Evolutionary conservation across 495 filamentous ascomycete species (phyloP), one percentile per base, ranked within the genome.

Genomic region (Chaetomium tenue): DNA sequence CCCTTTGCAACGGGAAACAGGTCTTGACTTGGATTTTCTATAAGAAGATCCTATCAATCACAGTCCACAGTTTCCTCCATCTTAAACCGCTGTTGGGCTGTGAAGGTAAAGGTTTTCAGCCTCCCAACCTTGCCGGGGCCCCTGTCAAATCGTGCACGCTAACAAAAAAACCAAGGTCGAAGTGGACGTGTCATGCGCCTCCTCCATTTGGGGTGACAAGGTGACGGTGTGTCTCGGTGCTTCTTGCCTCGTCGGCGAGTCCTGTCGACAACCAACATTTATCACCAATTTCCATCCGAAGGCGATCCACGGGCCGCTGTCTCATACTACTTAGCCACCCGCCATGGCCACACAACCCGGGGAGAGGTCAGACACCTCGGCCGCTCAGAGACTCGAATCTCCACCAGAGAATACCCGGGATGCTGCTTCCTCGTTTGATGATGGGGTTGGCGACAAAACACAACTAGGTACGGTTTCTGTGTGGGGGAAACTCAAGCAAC

Each of bases 401-500:
- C 46, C 28, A 13, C 1, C 58, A 5, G 26, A 18, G 8, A 51
- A 23, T 12, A 2, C 37, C 58, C 58, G 16, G 15, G 58, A 60
- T 40, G 46, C 15, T 18, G 58, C 44, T 47, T 60, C 58, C 9
- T 60, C 58, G 28, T 25, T 25, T 8, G 47, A 60, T 13, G 46
- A 60, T 40, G 58, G 58, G 3, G 58, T 51, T 28, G 1, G 23
- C n/a, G 58, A 60, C 7, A 60, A 60, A 15, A n/a, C 16, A n/a
- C 46, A 39, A 33, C 18, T 20, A 23, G 58, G 4, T 2, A 12
- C 1, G 2, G 3, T 25, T 25, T 23, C 58, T n/a, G 25, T 30
- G 28, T 23, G 58, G 46, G 46, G 51, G 6, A 60, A 25, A 25
- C 0, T 60, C 2, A 60, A 60, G 58, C 58, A 60, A n/a, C 58